Conservation (phyloP, 768 basidiomycete species). For the Thelephora aurantiotincta region DNA sequence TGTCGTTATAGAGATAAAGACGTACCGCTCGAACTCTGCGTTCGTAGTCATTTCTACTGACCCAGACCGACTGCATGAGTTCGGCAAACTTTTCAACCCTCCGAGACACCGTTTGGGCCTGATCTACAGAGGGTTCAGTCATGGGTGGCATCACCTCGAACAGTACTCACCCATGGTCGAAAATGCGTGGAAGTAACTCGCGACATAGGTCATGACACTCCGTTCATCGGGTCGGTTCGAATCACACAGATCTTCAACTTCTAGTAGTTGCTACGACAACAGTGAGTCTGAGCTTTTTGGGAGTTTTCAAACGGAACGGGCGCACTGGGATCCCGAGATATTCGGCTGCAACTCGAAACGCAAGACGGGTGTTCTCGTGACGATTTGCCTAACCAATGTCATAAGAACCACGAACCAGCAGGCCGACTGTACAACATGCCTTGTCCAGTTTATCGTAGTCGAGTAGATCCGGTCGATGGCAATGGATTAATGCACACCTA, state of each 20-base stretch:
- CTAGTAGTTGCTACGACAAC: conserved; percentile 65
- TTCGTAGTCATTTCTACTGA: conserved; percentile 84
- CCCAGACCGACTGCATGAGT: conserved; percentile 87
- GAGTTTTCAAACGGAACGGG: conserved; percentile 4
- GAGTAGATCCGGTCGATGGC: conserved; percentile 89
- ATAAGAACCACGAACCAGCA: conserved; percentile 6
- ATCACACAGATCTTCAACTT: conserved; percentile 92
- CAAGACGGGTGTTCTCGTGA: conserved; percentile 72
- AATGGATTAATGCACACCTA: conserved; percentile 95
- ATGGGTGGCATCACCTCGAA: not conserved
- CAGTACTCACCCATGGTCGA: conserved; percentile 77
- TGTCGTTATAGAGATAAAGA: conserved; percentile 2
- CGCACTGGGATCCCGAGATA: conserved; percentile 84
- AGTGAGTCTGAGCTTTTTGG: not conserved
- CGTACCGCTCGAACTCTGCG: conserved; percentile 61
- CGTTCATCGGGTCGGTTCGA: conserved; percentile 84
- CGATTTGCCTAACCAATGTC: conserved; percentile 47
- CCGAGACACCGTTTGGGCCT: conserved; percentile 86
- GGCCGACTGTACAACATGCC: conserved; percentile 21
- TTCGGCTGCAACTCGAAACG: conserved; percentile 80
- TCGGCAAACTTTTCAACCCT: conserved; percentile 94
- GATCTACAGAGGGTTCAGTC: conserved; percentile 38
- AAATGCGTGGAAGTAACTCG: conserved; percentile 96
- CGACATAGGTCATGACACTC: conserved; percentile 96
- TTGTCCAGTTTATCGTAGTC: conserved; percentile 84